Evolutionary conservation across 495 filamentous ascomycete genomes (phyloP), one percentile per base, ranked within the genome.

Genomic region (Aspergillus panamensis): DNA sequence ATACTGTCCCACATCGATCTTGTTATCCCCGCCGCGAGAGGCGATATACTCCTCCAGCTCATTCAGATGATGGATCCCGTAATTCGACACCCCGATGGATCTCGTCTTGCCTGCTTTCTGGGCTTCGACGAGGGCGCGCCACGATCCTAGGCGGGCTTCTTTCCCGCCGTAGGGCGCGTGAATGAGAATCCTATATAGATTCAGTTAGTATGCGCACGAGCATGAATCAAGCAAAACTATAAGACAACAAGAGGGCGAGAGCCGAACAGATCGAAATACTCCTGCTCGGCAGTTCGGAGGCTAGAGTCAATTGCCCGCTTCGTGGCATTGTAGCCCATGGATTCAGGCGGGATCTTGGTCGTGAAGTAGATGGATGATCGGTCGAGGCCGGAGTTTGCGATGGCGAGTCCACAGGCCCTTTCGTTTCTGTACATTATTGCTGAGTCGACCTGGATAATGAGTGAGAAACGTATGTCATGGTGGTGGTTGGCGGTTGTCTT

Each of bases 1-100:
- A 62, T 88, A 89, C 69, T 96, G 92, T 9, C 89, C 90, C 3
- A 96, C 88, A 55, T 84, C 87, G 60, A 97, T 79, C 17, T 90
- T 77, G 16, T 89, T 89, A 13, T 86, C 90, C 55, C 83, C 85
- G 6, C 87, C 88, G 57, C 82, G 74, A 21, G 56, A 51, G 59
- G 83, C 80, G 64, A 92, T 91, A 62, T 89, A 87, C 61, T 68
- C 73, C 64, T 95, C 89, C 43, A 96, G 72, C 52, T 83, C 81
- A 25, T 82, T 69, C 8, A 84, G 71, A 60, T 84, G 81, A 53
- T 82, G 78, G 54, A 84, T 66, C 3, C 79, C 80, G 58, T 80
- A 84, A 66, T 84, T 84, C 4, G 76, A 80, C 6, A 84, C 80
- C 5, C 81, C 81, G 30, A 84, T 76, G 6, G 77, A 79, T 44